A percentile compares a stretch with the other conserved stretches of the same genome.
These are phyloP conservation scores for Aphanoascus verrucosus DNA, from an alignment of 2,329 filamentous ascomycete species.

Conservation along the genomic window DNA sequence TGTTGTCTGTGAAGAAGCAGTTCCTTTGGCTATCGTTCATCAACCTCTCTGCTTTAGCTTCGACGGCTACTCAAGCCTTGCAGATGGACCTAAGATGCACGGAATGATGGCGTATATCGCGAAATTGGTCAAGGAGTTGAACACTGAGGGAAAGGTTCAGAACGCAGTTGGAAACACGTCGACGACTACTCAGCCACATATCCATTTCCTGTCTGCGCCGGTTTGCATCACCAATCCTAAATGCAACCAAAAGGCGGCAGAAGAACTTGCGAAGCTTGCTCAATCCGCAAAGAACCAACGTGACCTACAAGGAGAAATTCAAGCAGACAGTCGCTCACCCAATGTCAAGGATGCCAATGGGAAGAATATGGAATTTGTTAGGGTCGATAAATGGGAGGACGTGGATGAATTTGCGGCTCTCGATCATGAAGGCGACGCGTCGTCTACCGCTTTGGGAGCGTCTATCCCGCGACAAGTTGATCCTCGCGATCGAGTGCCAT, in stretches of 20 bases:
- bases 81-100: conserved; percentile 13
- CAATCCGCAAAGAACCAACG: neutral
- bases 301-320: neutral
- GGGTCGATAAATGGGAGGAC: conserved; percentile 4
- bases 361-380: neutral
- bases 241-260: conserved; percentile 10
- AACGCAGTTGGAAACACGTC: conserved; percentile 13
- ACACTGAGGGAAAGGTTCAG: conserved; percentile 11
- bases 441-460: neutral
- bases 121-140: conserved; percentile 10
- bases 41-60: conserved; percentile 14
- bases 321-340: neutral
- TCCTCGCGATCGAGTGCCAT: conserved; percentile 3
- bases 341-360: neutral
- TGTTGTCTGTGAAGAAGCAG: conserved; percentile 9
- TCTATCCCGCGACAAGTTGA: neutral
- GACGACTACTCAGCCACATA: conserved; percentile 2
- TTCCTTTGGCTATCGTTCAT: conserved; percentile 10
- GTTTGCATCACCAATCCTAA: conserved; percentile 11
- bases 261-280: conserved; percentile 6
- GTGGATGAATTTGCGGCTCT: neutral
- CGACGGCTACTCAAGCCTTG: conserved; percentile 12
- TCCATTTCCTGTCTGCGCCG: conserved; percentile 15
- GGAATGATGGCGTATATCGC: conserved; percentile 14
- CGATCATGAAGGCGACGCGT: neutral